Evolutionary conservation across 345 rosid species (phyloP), one percentile per base, ranked within the genome.

Genomic region (Streptanthus diversifolius): DNA sequence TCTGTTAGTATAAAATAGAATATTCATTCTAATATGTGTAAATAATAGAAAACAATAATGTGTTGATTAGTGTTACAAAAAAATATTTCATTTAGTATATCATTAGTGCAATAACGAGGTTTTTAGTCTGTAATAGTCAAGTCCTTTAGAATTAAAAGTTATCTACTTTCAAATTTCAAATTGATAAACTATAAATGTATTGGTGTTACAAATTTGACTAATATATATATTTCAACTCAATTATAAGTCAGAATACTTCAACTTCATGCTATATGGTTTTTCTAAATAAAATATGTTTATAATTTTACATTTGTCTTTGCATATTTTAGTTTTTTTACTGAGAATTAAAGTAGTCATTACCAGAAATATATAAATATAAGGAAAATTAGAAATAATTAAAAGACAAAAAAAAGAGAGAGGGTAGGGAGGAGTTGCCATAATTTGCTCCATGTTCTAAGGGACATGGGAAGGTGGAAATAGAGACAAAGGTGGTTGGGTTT

Each of bases 381-480:
- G 57, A 65, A 55, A 12, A 36, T 47, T 18, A 45, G 6, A 65
- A 53, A 63, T 3, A 22, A 10, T 35, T 22, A 17, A 5, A 21
- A 9, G 3, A 8, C n/a, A n/a, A 17, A 64, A 33, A 24, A 24
- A 36, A 55, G 18, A 33, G 39, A 4, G 72, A 66, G 61, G 19
- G 52, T 56, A 11, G 43, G 57, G 32, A 59, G 37, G 63, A 67
- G 39, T 62, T 63, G 60, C 71, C 80, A 76, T 76, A 76, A 76
- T 70, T 70, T 70, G 80, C 75, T 76, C 75, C 80, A 76, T 76
- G 80, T 76, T 76, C 71, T 76, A 70, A 70, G 80, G 80, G 75
- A 62, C 80, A 76, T 76, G 71, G 52, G 71, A 76, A 63, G 71
- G 75, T 76, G 66, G 71, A 62, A 70, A 70, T 70, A 45, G 71